Base-by-base conservation (phyloP, 306 rosid genomes). In the Prosopis cineraria region DNA sequence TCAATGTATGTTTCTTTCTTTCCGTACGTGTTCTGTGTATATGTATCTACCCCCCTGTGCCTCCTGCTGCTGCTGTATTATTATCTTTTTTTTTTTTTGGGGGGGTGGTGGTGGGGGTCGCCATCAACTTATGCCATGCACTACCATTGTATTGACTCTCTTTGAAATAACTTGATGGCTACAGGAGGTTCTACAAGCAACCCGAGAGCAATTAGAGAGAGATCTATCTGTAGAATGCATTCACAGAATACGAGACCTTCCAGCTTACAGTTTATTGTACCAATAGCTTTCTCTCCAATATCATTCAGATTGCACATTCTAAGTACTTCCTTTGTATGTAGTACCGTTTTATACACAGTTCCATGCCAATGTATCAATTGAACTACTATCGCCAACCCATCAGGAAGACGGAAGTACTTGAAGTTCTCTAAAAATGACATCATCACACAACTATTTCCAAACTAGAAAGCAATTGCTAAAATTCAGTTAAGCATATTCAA, bases 161-260 rank as follows among this genome's bases (percentile, higher is more conserved):
- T 27, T 58, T 58, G 9, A 0, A 63, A n/a, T 78, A 34, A 53
- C 48, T 62, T 43, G 31, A 66, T 78, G 80, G 65, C 33, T 82
- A 75, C 89, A 94, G 98, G 97, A 87, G 82, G 98, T 94, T 55
- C 79, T 94, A 55, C 95, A 87, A 80, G 85, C 86, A 77, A 94
- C 97, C 6, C 12, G 92, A 76, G 85, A 66, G 14, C 97, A 94
- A 80, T 76, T 92, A 84, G 97, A 92, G 84, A 92, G 96, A 82
- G 97, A 94, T 84, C 73, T 94, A 39, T 87, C 91, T 31, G 83
- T 94, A 70, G 95, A 94, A 79, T 93, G 88, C 87, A 71, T 91
- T 60, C 80, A 85, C 63, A 84, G 78, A 77, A 83, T 94, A 83
- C 87, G 87, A 85, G 97, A 94, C 60, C 75, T 94, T 36, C 97